phyloP scores from a whole-genome alignment of 2,329 filamentous ascomycete species.

The Stagonosporopsis cucurbitacearum region DNA sequence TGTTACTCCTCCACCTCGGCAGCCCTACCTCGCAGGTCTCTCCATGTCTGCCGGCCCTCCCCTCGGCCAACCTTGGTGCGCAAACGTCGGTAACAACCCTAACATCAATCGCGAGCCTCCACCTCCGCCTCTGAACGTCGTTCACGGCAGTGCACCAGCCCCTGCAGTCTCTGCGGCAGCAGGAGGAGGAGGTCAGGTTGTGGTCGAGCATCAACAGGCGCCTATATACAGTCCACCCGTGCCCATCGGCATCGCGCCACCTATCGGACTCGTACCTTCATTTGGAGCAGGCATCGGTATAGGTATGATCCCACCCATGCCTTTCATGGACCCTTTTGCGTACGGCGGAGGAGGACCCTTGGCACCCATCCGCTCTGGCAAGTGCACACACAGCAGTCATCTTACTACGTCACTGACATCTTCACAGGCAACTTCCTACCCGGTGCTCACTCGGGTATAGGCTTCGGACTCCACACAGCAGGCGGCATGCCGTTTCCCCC shows the following conservation, averaged over 20 bases:
- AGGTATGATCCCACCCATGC: slow-evolving; percentile 35
- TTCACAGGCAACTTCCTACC: slow-evolving; percentile 30
- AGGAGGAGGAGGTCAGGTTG: slow-evolving; percentile 16
- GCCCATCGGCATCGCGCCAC: slow-evolving; percentile 29
- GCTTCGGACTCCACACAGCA: slow-evolving; percentile 31
- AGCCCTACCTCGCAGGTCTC: background rate
- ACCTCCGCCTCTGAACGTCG: slow-evolving; percentile 34
- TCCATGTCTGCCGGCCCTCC: slow-evolving; percentile 40
- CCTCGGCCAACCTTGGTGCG: slow-evolving; percentile 35
- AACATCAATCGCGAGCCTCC: slow-evolving; percentile 45
- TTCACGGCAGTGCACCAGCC: slow-evolving; percentile 4
- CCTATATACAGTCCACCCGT: slow-evolving; percentile 33
- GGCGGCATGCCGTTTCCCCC: slow-evolving; percentile 35
- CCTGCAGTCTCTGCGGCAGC: slow-evolving; percentile 17
- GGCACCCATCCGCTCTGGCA: slow-evolving; percentile 31
- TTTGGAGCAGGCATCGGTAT: slow-evolving; percentile 31
- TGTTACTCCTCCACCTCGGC: background rate
- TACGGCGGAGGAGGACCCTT: slow-evolving; percentile 33
- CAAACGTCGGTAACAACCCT: slow-evolving; percentile 43
- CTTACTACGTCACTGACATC: slow-evolving; percentile 26
- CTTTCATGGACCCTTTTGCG: slow-evolving; percentile 33
- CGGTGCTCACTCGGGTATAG: slow-evolving; percentile 35
- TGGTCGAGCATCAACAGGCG: slow-evolving; percentile 34
- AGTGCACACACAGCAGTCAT: background rate
- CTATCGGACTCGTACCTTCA: slow-evolving; percentile 22